These are phyloP conservation scores for Ceratobasidium sp. DNA, from an alignment of 1,284 basidiomycete genomes.

Conservation along the genomic window DNA sequence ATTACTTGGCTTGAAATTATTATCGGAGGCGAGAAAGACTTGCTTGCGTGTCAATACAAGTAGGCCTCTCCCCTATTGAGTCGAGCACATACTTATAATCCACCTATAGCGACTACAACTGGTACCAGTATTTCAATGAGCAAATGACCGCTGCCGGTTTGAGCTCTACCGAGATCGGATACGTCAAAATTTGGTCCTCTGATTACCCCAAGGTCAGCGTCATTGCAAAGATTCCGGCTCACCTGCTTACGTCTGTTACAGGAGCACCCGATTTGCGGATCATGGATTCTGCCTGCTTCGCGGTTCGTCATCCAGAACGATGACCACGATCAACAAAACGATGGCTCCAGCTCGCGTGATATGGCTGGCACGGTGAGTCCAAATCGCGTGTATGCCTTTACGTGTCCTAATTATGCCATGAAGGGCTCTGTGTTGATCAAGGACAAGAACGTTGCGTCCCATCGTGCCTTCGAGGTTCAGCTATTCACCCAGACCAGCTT, in stretches of 20 bases:
- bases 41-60: constrained; percentile 33
- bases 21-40: constrained; percentile 31
- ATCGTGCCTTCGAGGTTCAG: constrained; percentile 30
- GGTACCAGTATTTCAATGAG: constrained; percentile 32
- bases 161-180: constrained; percentile 29
- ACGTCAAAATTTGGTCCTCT: constrained; percentile 34
- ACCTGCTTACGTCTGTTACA: neutral
- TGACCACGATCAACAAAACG: constrained; percentile 34
- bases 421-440: constrained; percentile 31
- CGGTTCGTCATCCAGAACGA: constrained; percentile 35
- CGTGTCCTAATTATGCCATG: neutral
- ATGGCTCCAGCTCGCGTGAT: constrained; percentile 35
- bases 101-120: constrained; percentile 23
- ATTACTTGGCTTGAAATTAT: constrained; percentile 35
- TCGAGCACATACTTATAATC: neutral
- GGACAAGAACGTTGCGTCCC: constrained; percentile 31
- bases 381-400: neutral
- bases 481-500: constrained; percentile 31
- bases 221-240: neutral
- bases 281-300: constrained; percentile 30
- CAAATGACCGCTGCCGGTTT: constrained; percentile 30
- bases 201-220: constrained; percentile 28
- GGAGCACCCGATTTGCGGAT: constrained; percentile 34
- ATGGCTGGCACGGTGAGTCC: constrained; percentile 9
- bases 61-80: neutral